Conservation (phyloP, 495 filamentous ascomycete genomes). For the Lophiostoma macrostomum region DNA sequence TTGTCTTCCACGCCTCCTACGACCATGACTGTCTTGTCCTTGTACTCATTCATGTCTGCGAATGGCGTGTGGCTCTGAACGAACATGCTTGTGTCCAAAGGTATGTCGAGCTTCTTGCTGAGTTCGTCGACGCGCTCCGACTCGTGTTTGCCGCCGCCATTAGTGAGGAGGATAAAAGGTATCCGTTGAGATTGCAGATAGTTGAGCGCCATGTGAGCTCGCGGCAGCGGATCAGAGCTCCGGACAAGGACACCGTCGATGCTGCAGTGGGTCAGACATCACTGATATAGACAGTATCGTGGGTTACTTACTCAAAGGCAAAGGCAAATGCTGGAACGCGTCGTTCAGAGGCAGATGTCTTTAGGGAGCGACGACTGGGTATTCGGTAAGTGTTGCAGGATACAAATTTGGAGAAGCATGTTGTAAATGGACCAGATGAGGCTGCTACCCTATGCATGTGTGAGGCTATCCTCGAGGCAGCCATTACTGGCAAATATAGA, state of each 20-base stretch:
- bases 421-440: too few species aligned
- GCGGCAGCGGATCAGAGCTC: constrained; percentile 72
- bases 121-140: constrained; percentile 66
- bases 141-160: constrained; percentile 81
- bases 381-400: constrained; percentile 5
- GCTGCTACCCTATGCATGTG: too few species aligned
- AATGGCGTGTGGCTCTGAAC: constrained; percentile 86
- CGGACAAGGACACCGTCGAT: constrained; percentile 97
- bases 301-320: constrained; percentile 70
- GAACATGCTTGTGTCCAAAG: constrained; percentile 62
- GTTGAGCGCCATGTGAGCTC: constrained; percentile 69
- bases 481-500: too few species aligned
- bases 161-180: constrained; percentile 83
- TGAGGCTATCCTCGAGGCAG: too few species aligned
- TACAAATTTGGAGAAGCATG: too few species aligned
- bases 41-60: constrained; percentile 51
- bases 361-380: constrained; percentile 18
- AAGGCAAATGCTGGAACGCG: constrained; percentile 66
- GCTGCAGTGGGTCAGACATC: constrained; percentile 44
- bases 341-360: constrained; percentile 12
- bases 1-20: constrained; percentile 75
- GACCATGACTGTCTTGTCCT: constrained; percentile 74
- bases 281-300: background rate
- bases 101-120: constrained; percentile 57
- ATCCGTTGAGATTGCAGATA: constrained; percentile 68